Evolutionary conservation across 495 filamentous ascomycete genomes (phyloP), one percentile per base, ranked within the genome.

Genomic region (Cenococcum geophilum): DNA sequence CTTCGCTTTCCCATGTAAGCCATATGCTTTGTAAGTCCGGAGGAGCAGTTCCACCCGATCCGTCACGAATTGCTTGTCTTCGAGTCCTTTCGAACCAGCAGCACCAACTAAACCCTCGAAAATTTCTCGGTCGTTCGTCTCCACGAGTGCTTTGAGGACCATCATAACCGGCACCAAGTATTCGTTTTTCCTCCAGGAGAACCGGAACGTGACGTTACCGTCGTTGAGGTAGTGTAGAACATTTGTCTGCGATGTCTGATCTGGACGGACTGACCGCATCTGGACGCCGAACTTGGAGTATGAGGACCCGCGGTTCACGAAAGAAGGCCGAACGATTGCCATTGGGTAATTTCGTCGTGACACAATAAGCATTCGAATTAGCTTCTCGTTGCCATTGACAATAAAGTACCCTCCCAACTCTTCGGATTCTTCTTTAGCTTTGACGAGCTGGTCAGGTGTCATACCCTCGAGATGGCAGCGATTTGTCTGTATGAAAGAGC

Each of bases 141-240:
- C 92, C 20, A 91, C 82, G 48, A 98, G 80, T 1, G 93, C 93
- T 77, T 97, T 97, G 62, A 98, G 74, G 14, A 97, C 83, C 93
- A 98, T 97, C 82, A 96, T 86, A 61, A 90, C 88, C 18, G 93
- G 93, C 14, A 98, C 81, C 22, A 97, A 80, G 70, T 88, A 98
- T 75, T 97, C 93, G 64, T 89, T 89, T 79, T 98, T 98, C 63
- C 92, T 81, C 93, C 93, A 98, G 1, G 92, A 96, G 75, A 98
- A 97, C 42, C 93, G 83, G 77, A 98, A 95, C 1, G 88, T 96
- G 61, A 97, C 83, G 72, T 96, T 97, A 63, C 93, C 93, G 73
- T 97, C 92, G 62, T 79, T 87, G 50, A 97, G 84, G 75, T 97
- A 98, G 74, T 98, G 93, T 23, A 98, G 80, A 23, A 96, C 91